Percentiles rank a stretch among this genome's conserved stretches.
These are phyloP conservation scores for Candida nitratophila DNA, from an alignment of 805 yeast species.

Conservation along the genomic window DNA sequence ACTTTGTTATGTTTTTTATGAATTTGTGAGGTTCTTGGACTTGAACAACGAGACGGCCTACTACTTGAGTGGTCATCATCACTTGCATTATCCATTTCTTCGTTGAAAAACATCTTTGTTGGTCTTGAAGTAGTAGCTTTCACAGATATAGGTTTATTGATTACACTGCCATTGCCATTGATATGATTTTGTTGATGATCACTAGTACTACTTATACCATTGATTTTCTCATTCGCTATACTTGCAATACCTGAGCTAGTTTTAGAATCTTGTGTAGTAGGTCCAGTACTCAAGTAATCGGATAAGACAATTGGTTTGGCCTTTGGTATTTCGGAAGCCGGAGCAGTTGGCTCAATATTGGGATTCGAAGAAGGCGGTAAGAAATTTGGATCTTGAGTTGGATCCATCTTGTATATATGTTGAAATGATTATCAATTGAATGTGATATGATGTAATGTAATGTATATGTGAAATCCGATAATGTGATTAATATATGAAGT, in stretches of 20 bases:
- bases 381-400: constrained; percentile 85
- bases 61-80: not conserved
- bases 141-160: no score
- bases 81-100: not conserved
- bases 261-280: not conserved
- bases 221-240: no score
- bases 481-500: no score
- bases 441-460: no score
- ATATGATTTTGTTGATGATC: no score
- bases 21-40: constrained; percentile 3
- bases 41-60: not conserved
- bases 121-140: not conserved
- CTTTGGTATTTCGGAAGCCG: constrained; percentile 62
- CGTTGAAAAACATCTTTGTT: not conserved
- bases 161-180: no score
- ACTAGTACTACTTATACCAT: no score
- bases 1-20: constrained; percentile 19
- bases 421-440: no score
- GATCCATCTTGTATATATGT: constrained; percentile 61
- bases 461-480: no score
- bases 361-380: constrained; percentile 73
- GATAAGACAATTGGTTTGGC: constrained; percentile 75
- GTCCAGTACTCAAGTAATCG: constrained; percentile 39
- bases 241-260: not conserved
- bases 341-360: constrained; percentile 56